These are phyloP conservation scores for Fagus crenata DNA, from an alignment of 306 rosid genomes.

Conservation along the genomic window DNA sequence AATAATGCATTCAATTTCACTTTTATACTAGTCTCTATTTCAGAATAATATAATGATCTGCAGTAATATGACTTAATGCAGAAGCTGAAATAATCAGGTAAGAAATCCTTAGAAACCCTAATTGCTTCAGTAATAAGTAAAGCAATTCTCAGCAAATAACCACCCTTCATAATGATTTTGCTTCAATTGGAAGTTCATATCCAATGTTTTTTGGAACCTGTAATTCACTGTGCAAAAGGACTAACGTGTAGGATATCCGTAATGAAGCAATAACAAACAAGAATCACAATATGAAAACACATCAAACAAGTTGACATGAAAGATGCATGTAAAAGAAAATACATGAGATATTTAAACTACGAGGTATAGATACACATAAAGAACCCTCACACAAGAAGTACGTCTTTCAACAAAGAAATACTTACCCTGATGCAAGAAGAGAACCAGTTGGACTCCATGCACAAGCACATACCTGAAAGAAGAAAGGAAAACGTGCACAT, in stretches of 20 bases:
- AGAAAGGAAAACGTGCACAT: constrained; percentile 34
- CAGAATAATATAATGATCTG: background rate
- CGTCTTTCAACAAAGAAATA: constrained; percentile 11
- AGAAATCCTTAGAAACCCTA: background rate
- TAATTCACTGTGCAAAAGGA: background rate
- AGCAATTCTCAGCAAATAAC: constrained; percentile 17
- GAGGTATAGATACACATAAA: background rate
- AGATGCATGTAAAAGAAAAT: background rate
- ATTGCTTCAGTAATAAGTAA: background rate
- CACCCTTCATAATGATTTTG: background rate
- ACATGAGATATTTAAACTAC: background rate
- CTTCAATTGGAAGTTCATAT: background rate
- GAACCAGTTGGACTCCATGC: constrained; percentile 97
- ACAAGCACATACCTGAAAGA: constrained; percentile 87
- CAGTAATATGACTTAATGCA: constrained; percentile 5
- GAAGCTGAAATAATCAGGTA: background rate
- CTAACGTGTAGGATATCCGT: background rate
- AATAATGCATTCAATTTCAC: background rate
- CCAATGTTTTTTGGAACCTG: background rate
- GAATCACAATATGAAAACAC: background rate
- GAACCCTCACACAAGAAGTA: background rate
- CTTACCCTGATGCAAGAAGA: constrained; percentile 95
- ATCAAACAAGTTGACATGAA: background rate
- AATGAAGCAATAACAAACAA: background rate
- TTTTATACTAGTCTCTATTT: background rate